These are phyloP conservation scores for Magnolia sinica DNA, from an alignment of 164 flowering plant genomes.

Conservation along the genomic window DNA sequence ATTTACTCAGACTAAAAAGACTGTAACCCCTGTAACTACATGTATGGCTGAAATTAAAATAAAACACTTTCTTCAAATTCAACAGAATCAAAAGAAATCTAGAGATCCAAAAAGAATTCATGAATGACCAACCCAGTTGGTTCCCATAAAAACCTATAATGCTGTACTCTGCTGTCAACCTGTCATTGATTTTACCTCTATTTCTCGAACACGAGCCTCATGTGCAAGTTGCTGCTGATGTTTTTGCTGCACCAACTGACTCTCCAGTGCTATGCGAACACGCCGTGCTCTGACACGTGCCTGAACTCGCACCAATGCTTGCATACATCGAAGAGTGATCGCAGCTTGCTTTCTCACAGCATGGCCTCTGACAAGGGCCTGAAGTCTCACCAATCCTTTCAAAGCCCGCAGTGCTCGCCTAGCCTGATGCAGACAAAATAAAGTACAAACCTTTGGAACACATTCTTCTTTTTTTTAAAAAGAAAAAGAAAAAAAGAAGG, in stretches of 20 bases:
- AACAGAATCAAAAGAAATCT: no score
- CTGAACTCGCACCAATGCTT: conserved; percentile 97
- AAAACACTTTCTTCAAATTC: no score
- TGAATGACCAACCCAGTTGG: no score
- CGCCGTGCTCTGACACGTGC: conserved; percentile 98
- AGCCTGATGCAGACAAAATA: conserved; percentile 47
- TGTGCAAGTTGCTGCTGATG: conserved; percentile 71
- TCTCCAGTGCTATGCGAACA: conserved; percentile 89
- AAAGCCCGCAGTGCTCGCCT: conserved; percentile 92
- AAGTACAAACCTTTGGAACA: background rate
- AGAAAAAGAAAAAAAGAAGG: no score
- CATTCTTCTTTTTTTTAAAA: background rate
- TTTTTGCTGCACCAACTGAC: conserved; percentile 64
- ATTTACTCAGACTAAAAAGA: no score
- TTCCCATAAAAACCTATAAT: no score
- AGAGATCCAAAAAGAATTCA: no score
- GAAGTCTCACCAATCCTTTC: conserved; percentile 95
- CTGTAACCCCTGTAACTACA: no score
- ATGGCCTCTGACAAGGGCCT: conserved; percentile 97
- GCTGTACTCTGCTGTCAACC: background rate
- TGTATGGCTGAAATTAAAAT: no score
- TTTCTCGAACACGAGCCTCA: conserved; percentile 79
- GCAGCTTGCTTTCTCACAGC: conserved; percentile 99
- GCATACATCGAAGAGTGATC: conserved; percentile 95
- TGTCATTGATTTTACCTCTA: conserved; percentile 50